Base-by-base conservation (phyloP, 768 basidiomycete genomes). In the Auricularia auricula-judae region DNA sequence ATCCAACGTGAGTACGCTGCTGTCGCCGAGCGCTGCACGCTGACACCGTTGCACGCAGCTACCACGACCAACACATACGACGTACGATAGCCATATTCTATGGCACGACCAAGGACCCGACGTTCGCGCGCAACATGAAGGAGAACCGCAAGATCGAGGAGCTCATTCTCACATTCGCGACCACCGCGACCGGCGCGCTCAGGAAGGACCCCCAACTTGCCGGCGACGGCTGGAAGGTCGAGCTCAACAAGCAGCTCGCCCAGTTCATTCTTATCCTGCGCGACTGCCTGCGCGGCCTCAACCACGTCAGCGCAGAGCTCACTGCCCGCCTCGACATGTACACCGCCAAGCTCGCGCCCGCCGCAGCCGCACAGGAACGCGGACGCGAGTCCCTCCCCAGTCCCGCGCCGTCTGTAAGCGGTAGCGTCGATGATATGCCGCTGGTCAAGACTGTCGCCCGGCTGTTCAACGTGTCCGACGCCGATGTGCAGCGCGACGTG, bases 61-160 rank as follows among this genome's bases (percentile, higher is more conserved):
- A 92, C 75, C 87, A 89, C 12, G 95, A 97, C 72, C 92, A 93
- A 70, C 79, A 93, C 36, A 86, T 94, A 18, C 85, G 96, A 36
- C 82, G 92, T 64, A 93, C 91, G 1, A 89, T 96, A 81, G 95
- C 88, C 64, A 87, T 89, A 39, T 98, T 98, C 75, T 98, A 94
- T 73, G 88, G 88, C 12, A 91, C 93, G 66, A 92, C 91, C 74
- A 86, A 87, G 74, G 86, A 90, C 65, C 89, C 92, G 34, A 81
- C 80, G 44, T 96, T 97, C 79, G 86, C 89, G 65, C 82, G 85
- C 42, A 90, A 94, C 70, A 89, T 98, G 85, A 92, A 93, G 75
- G 95, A 98, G 74, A 95, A 92, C 73, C 84, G 97, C 58, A 97
- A 96, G 78, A 91, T 98, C 44, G 97, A 99, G 76, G 94, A 98